Evolutionary conservation across 2,329 filamentous ascomycete genomes (phyloP), one percentile per base, ranked within the genome.

Genomic region (Arthrobotrys musiformis): DNA sequence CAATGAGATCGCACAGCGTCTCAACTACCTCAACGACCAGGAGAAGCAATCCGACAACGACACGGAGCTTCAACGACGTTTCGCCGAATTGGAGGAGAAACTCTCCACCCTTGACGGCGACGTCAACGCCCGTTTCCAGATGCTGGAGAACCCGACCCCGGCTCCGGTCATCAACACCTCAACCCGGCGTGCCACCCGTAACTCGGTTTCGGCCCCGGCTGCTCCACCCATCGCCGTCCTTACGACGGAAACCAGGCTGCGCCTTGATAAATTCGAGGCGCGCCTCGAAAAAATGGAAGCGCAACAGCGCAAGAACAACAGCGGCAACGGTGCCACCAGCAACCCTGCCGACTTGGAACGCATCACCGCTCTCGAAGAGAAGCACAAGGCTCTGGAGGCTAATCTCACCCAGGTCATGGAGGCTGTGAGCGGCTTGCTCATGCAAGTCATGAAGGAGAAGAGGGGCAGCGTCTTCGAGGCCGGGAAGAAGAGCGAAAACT

Each of bases 401-500:
- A 67, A 66, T 26, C 46, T 76, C 5, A 70, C 60, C 28, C 56
- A 76, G 28, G 60, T 76, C 37, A 76, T 76, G 72, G 54, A 69
- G 24, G 72, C 72, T 15, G 64, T 76, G 9, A 76, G 72, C 42
- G 72, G 22, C 8, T 15, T 76, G 8, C 30, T 76, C 48, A 9
- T 35, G 11, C 54, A 44, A 5, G 63, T 70, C 15, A 76, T 76
- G 72, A 61, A 30, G 35, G 62, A 46, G 17, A 56, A 46, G 30
- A 22, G 56, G 37, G 40, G 35, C 22, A 42, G 26, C 42, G 63
- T 37, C 15, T 48, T 54, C 28, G 62, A 74, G 28, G 33, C 46
- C 46, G 44, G 33, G 17, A 62, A 44, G n/a, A n/a, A n/a, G n/a
- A n/a, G n/a, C n/a, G n/a, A n/a, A 22, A 62, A 30, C 3, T n/a